These are phyloP conservation scores for Rubroboletus pulcherrimus DNA, from an alignment of 768 basidiomycete genomes.

Conservation along the genomic window DNA sequence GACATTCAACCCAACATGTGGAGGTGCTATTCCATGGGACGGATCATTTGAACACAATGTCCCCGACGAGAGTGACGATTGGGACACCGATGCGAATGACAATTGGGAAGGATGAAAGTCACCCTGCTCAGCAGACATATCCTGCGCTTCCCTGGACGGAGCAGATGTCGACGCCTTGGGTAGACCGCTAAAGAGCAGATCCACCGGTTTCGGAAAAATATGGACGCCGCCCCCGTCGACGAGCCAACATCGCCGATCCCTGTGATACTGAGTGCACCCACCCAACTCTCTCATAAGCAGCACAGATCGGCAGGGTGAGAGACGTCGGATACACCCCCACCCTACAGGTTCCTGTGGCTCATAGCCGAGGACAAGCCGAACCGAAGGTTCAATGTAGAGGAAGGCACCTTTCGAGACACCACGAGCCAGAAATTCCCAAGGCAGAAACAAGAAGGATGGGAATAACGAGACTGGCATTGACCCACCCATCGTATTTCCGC, in stretches of 20 bases:
- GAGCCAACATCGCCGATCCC: conserved; percentile 16
- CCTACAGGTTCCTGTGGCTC: conserved; percentile 80
- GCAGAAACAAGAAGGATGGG: too few relatives aligned
- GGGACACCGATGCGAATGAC: background rate
- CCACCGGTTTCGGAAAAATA: conserved; percentile 55
- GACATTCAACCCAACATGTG: conserved; percentile 86
- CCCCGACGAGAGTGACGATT: background rate
- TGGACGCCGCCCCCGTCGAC: conserved; percentile 6
- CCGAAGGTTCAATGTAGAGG: conserved; percentile 84
- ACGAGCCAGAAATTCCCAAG: conserved; percentile 88
- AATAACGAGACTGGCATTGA: conserved; percentile 44
- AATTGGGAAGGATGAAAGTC: background rate
- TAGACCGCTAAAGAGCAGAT: conserved; percentile 59
- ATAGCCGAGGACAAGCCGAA: conserved; percentile 80
- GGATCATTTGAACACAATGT: background rate
- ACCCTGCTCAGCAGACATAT: background rate
- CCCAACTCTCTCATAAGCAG: conserved; percentile 82
- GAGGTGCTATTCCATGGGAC: conserved; percentile 18
- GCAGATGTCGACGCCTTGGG: conserved; percentile 42
- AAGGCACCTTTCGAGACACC: conserved; percentile 89
- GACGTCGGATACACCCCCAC: conserved; percentile 65
- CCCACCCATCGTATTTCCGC: conserved; percentile 18
- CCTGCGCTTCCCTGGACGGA: background rate
- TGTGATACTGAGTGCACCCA: conserved; percentile 12
- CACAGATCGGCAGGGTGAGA: conserved; percentile 89